Evolutionary conservation across 257 asterid species (phyloP).

Genomic region (Pogostemon cablin): DNA sequence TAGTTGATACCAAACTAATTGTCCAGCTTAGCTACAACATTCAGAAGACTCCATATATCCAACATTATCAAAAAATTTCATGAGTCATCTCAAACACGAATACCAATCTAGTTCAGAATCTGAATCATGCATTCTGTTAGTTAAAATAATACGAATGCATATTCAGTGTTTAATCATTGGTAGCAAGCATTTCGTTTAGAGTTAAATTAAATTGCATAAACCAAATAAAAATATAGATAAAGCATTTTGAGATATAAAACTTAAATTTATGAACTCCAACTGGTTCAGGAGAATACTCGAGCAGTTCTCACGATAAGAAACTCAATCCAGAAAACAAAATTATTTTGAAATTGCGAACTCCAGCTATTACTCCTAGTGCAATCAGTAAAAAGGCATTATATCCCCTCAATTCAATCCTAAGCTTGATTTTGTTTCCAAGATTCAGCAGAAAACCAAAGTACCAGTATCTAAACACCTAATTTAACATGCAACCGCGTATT

Average conservation of each 20-base stretch:
- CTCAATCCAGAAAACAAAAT: slow-evolving; percentile 5
- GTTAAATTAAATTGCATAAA: background rate
- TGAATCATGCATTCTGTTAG: background rate
- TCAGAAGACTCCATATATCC: background rate
- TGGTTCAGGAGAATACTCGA: slow-evolving; percentile 20
- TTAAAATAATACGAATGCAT: background rate
- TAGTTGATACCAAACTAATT: slow-evolving; percentile 1
- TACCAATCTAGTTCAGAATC: background rate
- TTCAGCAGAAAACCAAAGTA: slow-evolving; percentile 17
- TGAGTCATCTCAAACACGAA: background rate
- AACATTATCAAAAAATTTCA: background rate
- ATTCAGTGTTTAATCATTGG: background rate
- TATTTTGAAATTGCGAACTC: background rate
- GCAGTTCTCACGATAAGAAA: slow-evolving; percentile 17
- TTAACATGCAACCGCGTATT: background rate
- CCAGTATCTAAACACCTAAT: background rate
- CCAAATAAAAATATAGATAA: background rate
- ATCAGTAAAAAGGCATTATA: background rate
- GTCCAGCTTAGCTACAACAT: slow-evolving; percentile 18
- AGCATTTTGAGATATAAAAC: slow-evolving; percentile 20
- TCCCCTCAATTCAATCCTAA: slow-evolving; percentile 13
- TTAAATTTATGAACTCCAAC: slow-evolving; percentile 18
- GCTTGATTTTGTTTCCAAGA: slow-evolving; percentile 9
- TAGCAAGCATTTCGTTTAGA: background rate
- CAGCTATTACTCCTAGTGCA: slow-evolving; percentile 7